Conservation (phyloP, 164 flowering plant species). For the Magnolia kwangsiensis region DNA sequence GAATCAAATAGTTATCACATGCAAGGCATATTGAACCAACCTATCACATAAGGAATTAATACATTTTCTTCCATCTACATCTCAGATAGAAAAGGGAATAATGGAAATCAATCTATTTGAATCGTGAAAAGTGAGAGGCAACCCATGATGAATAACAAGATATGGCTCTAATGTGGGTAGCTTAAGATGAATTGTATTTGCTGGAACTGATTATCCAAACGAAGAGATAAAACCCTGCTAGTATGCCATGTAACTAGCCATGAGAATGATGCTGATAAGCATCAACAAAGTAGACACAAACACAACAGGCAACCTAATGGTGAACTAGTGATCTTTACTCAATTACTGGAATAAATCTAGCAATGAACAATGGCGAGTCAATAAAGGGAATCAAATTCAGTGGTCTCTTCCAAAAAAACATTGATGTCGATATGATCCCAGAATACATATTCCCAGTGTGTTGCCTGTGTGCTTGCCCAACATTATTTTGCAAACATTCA, state of each 20-base stretch:
- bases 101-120: background rate
- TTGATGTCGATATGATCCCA: too few species aligned
- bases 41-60: too few species aligned
- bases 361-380: background rate
- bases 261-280: background rate
- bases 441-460: too few species aligned
- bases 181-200: too few species aligned
- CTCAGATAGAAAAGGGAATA: slow-evolving; percentile 7
- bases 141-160: background rate
- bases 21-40: too few species aligned
- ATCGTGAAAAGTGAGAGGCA: background rate
- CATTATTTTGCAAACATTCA: too few species aligned
- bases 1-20: too few species aligned
- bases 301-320: background rate
- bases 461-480: too few species aligned
- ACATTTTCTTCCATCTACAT: slow-evolving; percentile 54
- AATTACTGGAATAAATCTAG: background rate
- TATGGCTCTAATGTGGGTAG: background rate
- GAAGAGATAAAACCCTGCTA: too few species aligned
- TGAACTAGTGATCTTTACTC: background rate
- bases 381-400: background rate
- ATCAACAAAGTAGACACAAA: background rate
- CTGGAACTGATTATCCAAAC: too few species aligned
- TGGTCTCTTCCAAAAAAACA: background rate
- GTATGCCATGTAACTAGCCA: too few species aligned